Evolutionary conservation across 106 monocot genomes (phyloP).

Genomic region (Allium sativum): DNA sequence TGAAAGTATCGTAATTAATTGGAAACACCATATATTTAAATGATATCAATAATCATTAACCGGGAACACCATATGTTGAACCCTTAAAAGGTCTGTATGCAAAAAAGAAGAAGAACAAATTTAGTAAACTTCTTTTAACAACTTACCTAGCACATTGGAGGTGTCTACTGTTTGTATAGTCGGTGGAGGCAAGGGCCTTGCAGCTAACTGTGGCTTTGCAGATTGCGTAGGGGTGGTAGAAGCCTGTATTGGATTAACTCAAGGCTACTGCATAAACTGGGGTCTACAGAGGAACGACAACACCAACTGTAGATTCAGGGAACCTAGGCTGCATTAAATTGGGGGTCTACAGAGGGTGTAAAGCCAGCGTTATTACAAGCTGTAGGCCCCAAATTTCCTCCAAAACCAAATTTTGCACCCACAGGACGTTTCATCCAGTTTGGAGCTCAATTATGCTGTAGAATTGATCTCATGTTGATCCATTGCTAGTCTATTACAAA

Average conservation of each 20-base stretch:
- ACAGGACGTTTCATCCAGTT: conserved; percentile 94
- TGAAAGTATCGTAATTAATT: too few relatives aligned
- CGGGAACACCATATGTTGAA: too few relatives aligned
- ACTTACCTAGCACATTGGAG: conserved; percentile 74
- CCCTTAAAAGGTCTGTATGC: too few relatives aligned
- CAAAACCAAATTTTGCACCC: conserved; percentile 94
- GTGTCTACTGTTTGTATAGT: conserved; percentile 95
- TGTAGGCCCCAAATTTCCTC: conserved; percentile 33
- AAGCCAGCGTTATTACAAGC: too few relatives aligned
- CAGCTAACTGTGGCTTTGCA: conserved; percentile 21
- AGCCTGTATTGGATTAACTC: conserved; percentile 40
- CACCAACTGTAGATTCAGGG: too few relatives aligned
- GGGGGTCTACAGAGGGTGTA: too few relatives aligned
- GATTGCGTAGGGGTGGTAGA: conserved; percentile 57
- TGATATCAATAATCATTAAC: too few relatives aligned
- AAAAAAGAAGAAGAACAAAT: background rate
- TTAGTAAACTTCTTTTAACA: background rate
- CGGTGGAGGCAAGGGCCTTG: conserved; percentile 48
- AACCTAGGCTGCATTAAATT: too few relatives aligned
- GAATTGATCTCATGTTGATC: too few relatives aligned
- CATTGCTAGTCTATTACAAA: too few relatives aligned
- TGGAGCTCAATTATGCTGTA: conserved; percentile 75
- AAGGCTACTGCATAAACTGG: conserved; percentile 28
- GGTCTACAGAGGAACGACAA: background rate
- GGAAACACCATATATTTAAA: too few relatives aligned